A percentile compares a stretch with the other conserved stretches of the same genome.
Evolutionary conservation across 2,329 filamentous ascomycete species (phyloP).

Genomic region (Blumeria hordei): DNA sequence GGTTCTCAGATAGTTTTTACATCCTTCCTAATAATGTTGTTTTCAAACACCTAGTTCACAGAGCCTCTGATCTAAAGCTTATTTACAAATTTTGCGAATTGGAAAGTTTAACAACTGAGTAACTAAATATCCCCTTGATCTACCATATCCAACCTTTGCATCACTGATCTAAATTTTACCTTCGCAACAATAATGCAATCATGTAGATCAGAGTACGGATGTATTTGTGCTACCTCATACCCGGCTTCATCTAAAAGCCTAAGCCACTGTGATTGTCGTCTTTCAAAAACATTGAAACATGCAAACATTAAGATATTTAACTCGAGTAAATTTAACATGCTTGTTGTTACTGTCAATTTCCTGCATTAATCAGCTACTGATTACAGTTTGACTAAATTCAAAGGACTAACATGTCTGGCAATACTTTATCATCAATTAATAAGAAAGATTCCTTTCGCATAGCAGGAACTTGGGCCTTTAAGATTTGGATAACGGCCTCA

Average conservation of each 20-base stretch:
- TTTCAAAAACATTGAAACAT: not conserved
- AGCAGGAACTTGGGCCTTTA: not conserved
- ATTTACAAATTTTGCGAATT: too few relatives aligned
- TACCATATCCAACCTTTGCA: not conserved
- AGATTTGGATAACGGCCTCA: not conserved
- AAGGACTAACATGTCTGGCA: not conserved
- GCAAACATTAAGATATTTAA: not conserved
- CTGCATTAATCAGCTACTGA: not conserved
- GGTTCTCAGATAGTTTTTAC: too few relatives aligned
- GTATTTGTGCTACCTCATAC: not conserved
- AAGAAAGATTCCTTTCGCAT: not conserved
- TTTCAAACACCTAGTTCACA: too few relatives aligned
- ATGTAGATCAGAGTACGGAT: not conserved
- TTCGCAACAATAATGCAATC: not conserved
- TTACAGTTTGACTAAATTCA: not conserved
- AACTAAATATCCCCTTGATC: not conserved
- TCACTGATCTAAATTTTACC: not conserved
- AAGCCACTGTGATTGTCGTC: not conserved
- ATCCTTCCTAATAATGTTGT: too few relatives aligned
- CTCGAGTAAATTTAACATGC: not conserved
- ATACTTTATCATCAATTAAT: not conserved
- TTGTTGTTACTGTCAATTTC: not conserved
- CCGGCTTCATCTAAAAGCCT: not conserved
- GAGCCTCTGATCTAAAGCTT: too few relatives aligned
- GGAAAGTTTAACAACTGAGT: not conserved